Evolutionary conservation across 768 basidiomycete species (phyloP), one percentile per base, ranked within the genome.

Genomic region (Mycena rosella): DNA sequence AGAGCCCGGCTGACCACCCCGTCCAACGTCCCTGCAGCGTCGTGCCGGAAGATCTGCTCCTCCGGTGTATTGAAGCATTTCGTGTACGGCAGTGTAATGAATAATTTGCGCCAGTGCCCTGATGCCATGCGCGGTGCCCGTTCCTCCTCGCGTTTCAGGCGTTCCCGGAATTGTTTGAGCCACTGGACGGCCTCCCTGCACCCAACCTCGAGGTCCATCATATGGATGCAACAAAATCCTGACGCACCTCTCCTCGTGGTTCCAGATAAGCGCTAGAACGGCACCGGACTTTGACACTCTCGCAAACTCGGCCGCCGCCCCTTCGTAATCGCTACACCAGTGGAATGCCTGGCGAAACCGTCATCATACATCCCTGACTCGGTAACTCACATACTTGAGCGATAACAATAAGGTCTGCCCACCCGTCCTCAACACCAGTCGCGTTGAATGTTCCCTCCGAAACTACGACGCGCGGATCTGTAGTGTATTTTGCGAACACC

Each of bases 241-340:
- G 3, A 20, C 22, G 17, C 36, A 57, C 69, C 52, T 32, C 82
- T 84, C 51, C 81, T 72, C 79, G 24, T 36, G 20, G 30, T 91
- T 91, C 91, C 91, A 93, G 47, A 91, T 86, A 63, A 90, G 79
- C 17, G 82, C 83, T 10, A 87, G 82, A 7, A 82, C 73, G 2
- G 88, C 88, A 18, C 73, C 74, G 0, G 89, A 88, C 70, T 87
- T 86, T 32, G 92, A 79, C 57, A 90, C 81, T 27, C 89, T 83
- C 1, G 84, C 80, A 51, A 91, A 88, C 73, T 91, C 91, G 5
- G 73, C 72, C 34, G 85, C 79, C 1, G 91, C 89, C 48, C 79
- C 81, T 29, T 83, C 82, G 67, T 86, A 84, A 71, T 90, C 83
- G 5, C 78, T 78, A 62, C 88, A 88, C 91, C 91, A 93, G 79